These are phyloP conservation scores for Leersia perrieri DNA, from an alignment of 176 grass and related monocot genomes.

Conservation along the genomic window DNA sequence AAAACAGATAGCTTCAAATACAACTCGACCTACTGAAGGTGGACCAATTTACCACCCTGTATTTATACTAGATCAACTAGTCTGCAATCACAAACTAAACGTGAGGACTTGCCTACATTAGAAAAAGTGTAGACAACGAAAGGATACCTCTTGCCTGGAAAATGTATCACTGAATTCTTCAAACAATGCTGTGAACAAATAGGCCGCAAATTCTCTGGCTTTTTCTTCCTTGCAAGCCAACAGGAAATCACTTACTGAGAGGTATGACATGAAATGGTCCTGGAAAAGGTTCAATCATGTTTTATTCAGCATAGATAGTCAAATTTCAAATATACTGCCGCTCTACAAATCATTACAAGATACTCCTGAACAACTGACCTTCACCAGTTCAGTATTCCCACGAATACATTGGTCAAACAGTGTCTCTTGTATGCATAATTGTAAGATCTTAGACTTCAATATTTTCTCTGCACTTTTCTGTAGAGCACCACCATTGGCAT, in stretches of 20 bases:
- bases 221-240: conserved; percentile 84
- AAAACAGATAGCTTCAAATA: not conserved
- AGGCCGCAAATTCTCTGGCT: conserved; percentile 70
- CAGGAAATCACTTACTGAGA: conserved; percentile 64
- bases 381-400: conserved; percentile 70
- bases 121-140: conserved; percentile 11
- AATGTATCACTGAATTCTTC: conserved; percentile 79
- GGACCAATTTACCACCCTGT: not conserved
- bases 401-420: conserved; percentile 86
- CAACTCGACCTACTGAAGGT: not conserved
- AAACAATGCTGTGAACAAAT: conserved; percentile 79
- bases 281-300: conserved; percentile 54
- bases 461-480: conserved; percentile 78
- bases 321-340: not conserved
- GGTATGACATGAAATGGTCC: conserved; percentile 48
- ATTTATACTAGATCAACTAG: not conserved
- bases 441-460: conserved; percentile 75
- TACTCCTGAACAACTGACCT: conserved; percentile 60
- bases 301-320: conserved; percentile 12
- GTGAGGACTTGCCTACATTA: not conserved
- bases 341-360: not conserved
- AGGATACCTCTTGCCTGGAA: conserved; percentile 72
- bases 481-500: conserved; percentile 67
- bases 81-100: not conserved
- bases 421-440: conserved; percentile 52